Evolutionary conservation across 345 rosid species (phyloP), one percentile per base, ranked within the genome.

Genomic region (Pelargonium nanum): DNA sequence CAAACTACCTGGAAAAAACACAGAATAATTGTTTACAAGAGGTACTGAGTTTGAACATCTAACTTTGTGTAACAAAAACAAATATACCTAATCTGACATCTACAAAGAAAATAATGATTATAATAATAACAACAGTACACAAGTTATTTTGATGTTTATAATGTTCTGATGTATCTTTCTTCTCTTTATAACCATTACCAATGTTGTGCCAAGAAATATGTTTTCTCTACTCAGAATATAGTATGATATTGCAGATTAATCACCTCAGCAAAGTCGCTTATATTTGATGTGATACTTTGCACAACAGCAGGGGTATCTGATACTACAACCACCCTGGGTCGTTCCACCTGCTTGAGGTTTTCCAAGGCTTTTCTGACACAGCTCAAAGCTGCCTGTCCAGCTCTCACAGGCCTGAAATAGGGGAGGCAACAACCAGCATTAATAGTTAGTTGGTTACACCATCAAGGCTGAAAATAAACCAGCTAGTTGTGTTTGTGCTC

Each of bases 231-330:
- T n/a, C 17, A 60, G 62, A 70, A 45, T 52, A 68, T 26, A 44
- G 32, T 48, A 52, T 55, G 6, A 24, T 5, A 24, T 10, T 20
- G 4, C 26, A 6, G 32, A 65, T 61, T 53, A 58, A 59, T 80
- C 83, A 89, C 99, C 92, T 89, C 96, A 16, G 96, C 97, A 71
- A 89, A 72, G 51, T 73, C 77, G 59, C 80, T 87, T 65, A 89
- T 75, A 59, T 78, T 67, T 52, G 82, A 73, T 22, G 73, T 50
- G 4, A 87, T 65, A 67, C 78, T 71, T 67, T 71, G 66, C 15
- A 84, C 78, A 52, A 89, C 78, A 63, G 95, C 75, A 25, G 99
- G 99, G 0, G 90, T 85, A 75, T 93, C 99, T 23, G 95, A 85
- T 58, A 93, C 87, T 61, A 93, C 56, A 70, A 83, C 99, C 70